Percentiles rank a stretch among this genome's conserved stretches.
Evolutionary conservation across 345 rosid species (phyloP).

Genomic region (Lumnitzera racemosa): DNA sequence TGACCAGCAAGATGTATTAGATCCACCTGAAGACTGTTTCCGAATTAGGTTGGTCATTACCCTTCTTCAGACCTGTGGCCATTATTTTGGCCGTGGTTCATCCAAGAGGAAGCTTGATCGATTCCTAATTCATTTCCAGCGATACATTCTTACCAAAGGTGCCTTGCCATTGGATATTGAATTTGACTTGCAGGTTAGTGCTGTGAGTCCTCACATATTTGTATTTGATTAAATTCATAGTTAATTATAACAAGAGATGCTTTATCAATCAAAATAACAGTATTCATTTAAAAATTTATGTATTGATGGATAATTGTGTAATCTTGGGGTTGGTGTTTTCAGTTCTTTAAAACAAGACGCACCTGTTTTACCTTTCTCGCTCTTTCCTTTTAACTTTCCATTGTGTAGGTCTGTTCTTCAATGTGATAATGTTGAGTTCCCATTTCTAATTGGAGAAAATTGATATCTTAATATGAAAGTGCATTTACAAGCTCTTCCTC

Average conservation of each 20-base stretch:
- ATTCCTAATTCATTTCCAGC: constrained; percentile 88
- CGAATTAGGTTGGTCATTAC: constrained; percentile 88
- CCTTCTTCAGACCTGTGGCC: constrained; percentile 96
- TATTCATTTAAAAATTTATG: too few species aligned
- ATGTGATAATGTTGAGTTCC: too few species aligned
- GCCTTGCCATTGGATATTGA: constrained; percentile 79
- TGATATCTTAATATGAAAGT: neutral
- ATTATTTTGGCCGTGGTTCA: constrained; percentile 94
- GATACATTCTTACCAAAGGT: constrained; percentile 87
- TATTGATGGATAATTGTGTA: too few species aligned
- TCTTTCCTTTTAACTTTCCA: too few species aligned
- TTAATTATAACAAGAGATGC: too few species aligned
- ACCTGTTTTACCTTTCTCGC: too few species aligned
- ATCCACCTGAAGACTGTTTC: constrained; percentile 97
- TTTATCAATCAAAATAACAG: too few species aligned
- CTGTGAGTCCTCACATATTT: neutral
- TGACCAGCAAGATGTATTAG: constrained; percentile 71
- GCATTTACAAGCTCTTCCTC: constrained; percentile 11
- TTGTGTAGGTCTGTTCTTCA: too few species aligned
- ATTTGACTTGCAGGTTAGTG: constrained; percentile 90
- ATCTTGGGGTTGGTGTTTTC: too few species aligned
- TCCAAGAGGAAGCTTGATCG: constrained; percentile 95
- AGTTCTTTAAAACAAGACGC: too few species aligned
- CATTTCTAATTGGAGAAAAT: too few species aligned
- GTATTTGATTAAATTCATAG: constrained; percentile 1